phyloP scores from a whole-genome alignment of 805 yeast species.

The Wickerhamiella sorbophila region DNA sequence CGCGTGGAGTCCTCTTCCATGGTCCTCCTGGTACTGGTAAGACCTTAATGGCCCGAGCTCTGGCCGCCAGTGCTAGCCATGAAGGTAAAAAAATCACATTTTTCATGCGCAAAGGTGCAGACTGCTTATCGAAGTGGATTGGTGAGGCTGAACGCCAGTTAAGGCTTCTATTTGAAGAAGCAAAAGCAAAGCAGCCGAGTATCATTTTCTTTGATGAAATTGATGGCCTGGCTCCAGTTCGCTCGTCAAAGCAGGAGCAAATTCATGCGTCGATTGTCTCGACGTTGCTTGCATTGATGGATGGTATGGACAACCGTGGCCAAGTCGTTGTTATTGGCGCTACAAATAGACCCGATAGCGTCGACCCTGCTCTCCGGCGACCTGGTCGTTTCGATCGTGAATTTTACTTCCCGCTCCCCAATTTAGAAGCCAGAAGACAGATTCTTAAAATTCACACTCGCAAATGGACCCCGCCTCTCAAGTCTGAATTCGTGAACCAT shows the following conservation, averaged over 20 bases:
- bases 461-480: constrained; percentile 71
- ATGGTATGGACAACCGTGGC: constrained; percentile 97
- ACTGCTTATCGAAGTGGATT: constrained; percentile 93
- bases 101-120: constrained; percentile 98
- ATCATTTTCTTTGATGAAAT: constrained; percentile 96
- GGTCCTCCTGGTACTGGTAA: constrained; percentile 99
- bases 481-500: constrained; percentile 41
- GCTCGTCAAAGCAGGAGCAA: constrained; percentile 95
- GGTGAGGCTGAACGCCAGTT: constrained; percentile 97
- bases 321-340: constrained; percentile 98
- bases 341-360: constrained; percentile 92
- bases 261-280: constrained; percentile 96
- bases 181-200: constrained; percentile 87
- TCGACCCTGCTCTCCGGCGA: constrained; percentile 94
- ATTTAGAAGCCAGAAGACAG: constrained; percentile 57
- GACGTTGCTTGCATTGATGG: constrained; percentile 89
- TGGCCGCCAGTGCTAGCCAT: constrained; percentile 88
- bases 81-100: constrained; percentile 78
- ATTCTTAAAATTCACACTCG: constrained; percentile 76
- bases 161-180: constrained; percentile 84
- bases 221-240: constrained; percentile 95
- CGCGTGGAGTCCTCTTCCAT: constrained; percentile 92
- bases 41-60: constrained; percentile 92
- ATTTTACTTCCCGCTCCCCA: constrained; percentile 90
- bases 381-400: constrained; percentile 97